phyloP scores from a whole-genome alignment of 345 rosid genomes.

The Erucastrum elatum region DNA sequence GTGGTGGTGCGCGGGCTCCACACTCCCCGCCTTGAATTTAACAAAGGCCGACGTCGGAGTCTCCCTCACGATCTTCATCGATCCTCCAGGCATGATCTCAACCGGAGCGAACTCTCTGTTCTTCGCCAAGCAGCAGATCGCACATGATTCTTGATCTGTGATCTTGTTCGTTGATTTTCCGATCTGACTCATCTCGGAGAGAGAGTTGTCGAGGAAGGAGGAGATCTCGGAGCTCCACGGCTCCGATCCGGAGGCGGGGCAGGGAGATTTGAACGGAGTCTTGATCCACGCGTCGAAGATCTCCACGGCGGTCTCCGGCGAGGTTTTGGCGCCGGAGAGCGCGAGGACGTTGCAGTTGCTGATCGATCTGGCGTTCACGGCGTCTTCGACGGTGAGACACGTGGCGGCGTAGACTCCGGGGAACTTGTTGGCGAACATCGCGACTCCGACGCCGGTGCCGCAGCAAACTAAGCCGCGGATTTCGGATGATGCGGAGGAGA shows the following conservation, averaged over 20 bases:
- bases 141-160: slow-evolving; percentile 38
- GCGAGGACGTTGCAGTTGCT: slow-evolving; percentile 78
- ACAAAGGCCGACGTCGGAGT: slow-evolving; percentile 80
- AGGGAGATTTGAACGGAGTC: slow-evolving; percentile 76
- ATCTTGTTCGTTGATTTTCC: slow-evolving; percentile 31
- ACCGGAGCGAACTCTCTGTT: slow-evolving; percentile 56
- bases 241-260: slow-evolving; percentile 61
- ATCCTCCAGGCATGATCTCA: slow-evolving; percentile 77
- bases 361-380: slow-evolving; percentile 74
- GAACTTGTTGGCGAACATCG: slow-evolving; percentile 89
- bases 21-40: slow-evolving; percentile 75
- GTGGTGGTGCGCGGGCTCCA: slow-evolving; percentile 94
- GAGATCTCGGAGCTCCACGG: slow-evolving; percentile 64
- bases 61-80: slow-evolving; percentile 91
- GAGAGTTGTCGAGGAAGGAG: slow-evolving; percentile 54
- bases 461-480: slow-evolving; percentile 72
- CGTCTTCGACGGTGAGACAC: slow-evolving; percentile 66
- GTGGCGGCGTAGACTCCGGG: slow-evolving; percentile 79
- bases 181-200: slow-evolving; percentile 54
- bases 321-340: slow-evolving; percentile 62
- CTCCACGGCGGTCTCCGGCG: slow-evolving; percentile 59
- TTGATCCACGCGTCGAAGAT: slow-evolving; percentile 69
- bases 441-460: slow-evolving; percentile 80
- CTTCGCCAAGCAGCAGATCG: slow-evolving; percentile 65
- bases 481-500: slow-evolving; percentile 55